phyloP scores from a whole-genome alignment of 2,329 filamentous ascomycete species.

The Chaetomium strumarium region DNA sequence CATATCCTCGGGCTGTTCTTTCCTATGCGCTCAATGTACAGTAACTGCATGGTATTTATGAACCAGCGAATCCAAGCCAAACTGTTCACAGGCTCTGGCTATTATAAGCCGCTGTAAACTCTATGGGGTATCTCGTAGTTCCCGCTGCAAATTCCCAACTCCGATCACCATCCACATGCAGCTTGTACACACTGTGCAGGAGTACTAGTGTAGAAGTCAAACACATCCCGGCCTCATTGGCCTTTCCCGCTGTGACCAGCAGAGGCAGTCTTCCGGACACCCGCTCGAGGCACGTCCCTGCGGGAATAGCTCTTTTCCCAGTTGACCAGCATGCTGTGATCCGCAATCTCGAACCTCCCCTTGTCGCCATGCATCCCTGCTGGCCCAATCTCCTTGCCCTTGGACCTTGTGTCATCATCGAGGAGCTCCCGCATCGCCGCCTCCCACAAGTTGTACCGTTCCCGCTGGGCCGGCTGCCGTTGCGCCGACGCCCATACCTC shows the following conservation, averaged over 20 bases:
- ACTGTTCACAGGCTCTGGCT: neutral
- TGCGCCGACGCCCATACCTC: constrained; percentile 54
- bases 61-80: no score
- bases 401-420: constrained; percentile 28
- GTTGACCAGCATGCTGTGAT: constrained; percentile 61
- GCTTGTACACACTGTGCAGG: neutral
- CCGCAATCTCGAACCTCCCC: constrained; percentile 47
- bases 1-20: no score
- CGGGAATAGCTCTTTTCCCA: constrained; percentile 47
- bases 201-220: neutral
- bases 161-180: neutral
- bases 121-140: neutral
- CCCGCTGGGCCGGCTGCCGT: constrained; percentile 45
- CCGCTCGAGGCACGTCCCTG: constrained; percentile 46
- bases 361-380: constrained; percentile 29
- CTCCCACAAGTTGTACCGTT: constrained; percentile 57
- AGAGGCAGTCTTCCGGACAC: constrained; percentile 34
- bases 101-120: neutral
- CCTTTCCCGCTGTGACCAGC: constrained; percentile 23
- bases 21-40: no score
- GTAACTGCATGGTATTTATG: no score
- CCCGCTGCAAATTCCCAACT: neutral
- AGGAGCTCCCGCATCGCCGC: constrained; percentile 53
- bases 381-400: constrained; percentile 25
- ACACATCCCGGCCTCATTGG: neutral